phyloP scores from a whole-genome alignment of 805 yeast species.

The Ogataea methanolica region DNA sequence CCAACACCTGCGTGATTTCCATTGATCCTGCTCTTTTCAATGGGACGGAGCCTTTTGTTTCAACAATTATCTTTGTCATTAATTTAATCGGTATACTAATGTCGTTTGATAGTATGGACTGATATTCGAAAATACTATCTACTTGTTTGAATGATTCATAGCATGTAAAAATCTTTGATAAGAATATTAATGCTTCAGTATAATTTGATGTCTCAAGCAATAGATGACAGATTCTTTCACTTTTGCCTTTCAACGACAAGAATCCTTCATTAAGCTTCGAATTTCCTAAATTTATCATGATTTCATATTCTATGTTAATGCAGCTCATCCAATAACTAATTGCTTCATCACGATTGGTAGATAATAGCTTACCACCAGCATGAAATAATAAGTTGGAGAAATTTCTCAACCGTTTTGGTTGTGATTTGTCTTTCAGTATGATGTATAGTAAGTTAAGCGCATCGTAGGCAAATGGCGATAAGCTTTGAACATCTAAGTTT shows the following conservation, averaged over 20 bases:
- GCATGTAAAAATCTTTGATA: conserved; percentile 16
- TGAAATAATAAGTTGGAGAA: conserved; percentile 43
- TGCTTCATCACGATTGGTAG: conserved; percentile 7
- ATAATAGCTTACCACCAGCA: conserved; percentile 28
- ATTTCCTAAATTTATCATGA: conserved; percentile 9
- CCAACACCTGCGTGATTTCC: conserved; percentile 15
- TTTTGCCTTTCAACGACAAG: conserved; percentile 24
- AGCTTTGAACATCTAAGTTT: conserved; percentile 3
- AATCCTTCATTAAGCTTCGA: conserved; percentile 3
- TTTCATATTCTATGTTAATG: conserved; percentile 29
- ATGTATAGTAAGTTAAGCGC: conserved; percentile 14
- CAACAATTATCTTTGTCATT: conserved; percentile 17
- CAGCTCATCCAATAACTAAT: conserved; percentile 22
- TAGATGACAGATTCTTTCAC: conserved; percentile 31
- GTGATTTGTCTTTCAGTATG: conserved; percentile 18
- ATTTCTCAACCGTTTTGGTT: conserved; percentile 38
- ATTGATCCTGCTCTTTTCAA: conserved; percentile 10
- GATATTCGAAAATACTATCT: conserved; percentile 4
- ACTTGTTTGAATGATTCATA: conserved; percentile 7
- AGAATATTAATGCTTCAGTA: conserved; percentile 14
- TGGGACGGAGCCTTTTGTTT: conserved; percentile 9
- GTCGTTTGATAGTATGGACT: conserved; percentile 3
- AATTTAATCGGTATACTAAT: conserved; percentile 14
- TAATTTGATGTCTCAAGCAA: conserved; percentile 18
- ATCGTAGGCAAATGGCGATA: conserved; percentile 4